phyloP scores from a whole-genome alignment of 2,329 filamentous ascomycete genomes.

The Teratosphaeria nubilosa region DNA sequence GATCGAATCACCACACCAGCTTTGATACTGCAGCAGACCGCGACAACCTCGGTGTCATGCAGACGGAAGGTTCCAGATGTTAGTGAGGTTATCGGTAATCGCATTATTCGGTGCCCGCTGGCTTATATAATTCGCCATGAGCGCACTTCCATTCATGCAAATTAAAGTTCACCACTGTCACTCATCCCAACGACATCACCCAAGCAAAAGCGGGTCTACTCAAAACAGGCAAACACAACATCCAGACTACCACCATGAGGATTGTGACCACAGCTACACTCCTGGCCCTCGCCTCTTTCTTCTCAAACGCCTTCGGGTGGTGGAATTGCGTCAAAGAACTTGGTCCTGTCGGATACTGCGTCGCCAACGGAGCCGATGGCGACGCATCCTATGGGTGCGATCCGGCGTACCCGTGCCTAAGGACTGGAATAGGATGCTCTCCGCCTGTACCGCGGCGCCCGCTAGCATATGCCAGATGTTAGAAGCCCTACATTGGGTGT shows the following conservation, averaged over 20 bases:
- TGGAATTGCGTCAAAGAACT: background rate
- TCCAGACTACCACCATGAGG: background rate
- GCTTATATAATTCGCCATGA: background rate
- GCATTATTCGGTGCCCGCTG: background rate
- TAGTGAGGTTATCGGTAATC: background rate
- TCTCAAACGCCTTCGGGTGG: background rate
- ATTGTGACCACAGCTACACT: background rate
- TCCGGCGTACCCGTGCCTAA: background rate
- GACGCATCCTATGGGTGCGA: background rate
- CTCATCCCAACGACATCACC: too few species aligned
- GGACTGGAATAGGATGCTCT: background rate
- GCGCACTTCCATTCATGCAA: too few species aligned
- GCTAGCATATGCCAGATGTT: background rate
- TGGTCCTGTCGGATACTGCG: background rate
- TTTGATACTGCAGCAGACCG: background rate
- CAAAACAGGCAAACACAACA: background rate
- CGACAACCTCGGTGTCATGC: background rate
- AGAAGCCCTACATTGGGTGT: background rate
- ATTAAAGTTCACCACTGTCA: too few species aligned
- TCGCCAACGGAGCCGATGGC: background rate
- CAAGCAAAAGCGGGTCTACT: background rate
- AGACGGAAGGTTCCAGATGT: background rate
- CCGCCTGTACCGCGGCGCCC: background rate
- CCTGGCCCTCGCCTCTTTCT: background rate
- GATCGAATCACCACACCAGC: background rate